Evolutionary conservation across 2,329 filamentous ascomycete species (phyloP), one percentile per base, ranked within the genome.

Genomic region (Venturiaceae sp.): DNA sequence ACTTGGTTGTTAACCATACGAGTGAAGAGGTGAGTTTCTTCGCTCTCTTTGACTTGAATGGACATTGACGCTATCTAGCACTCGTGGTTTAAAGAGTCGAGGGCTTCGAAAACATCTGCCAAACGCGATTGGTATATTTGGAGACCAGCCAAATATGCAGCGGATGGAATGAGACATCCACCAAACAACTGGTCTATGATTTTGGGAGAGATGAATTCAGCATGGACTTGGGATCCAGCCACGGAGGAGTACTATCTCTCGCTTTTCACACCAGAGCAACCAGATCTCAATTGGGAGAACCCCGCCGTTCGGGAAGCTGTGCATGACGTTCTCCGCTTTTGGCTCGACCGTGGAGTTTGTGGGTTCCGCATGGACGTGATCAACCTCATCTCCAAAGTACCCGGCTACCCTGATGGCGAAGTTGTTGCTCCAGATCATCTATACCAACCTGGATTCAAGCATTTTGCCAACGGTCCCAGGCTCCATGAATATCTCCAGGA

Each of bases 101-200:
- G 78, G 2, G 77, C 75, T 0, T 78, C 76, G 1, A 79, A 75
- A 59, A 67, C 73, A 14, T 80, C 75, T 63, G 68, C 76, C 0
- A 82, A 84, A 62, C 71, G 82, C 21, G 78, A 85, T 64, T 86
- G 80, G 78, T 86, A 85, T 64, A 83, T 86, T 64, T 88, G 85
- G 85, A 77, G 79, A 60, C 78, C 80, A 1, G 72, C 83, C 1
- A 76, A 77, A 8, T 80, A 80, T 62, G 77, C 83, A 44, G 65
- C 68, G 0, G 60, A 80, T 1, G 83, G 83, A 2, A 76, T 77
- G 8, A 74, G 79, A 1, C 72, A 79, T 23, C 82, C 83, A 1
- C 83, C 84, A 1, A 86, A 82, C 56, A 86, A 78, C 58, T 78
- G 74, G 68, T 66, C 57, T 60, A 65, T 65, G 63, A 69, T 73